Conservation (phyloP, 73 alveolate species). For the Stentor roeselii region DNA sequence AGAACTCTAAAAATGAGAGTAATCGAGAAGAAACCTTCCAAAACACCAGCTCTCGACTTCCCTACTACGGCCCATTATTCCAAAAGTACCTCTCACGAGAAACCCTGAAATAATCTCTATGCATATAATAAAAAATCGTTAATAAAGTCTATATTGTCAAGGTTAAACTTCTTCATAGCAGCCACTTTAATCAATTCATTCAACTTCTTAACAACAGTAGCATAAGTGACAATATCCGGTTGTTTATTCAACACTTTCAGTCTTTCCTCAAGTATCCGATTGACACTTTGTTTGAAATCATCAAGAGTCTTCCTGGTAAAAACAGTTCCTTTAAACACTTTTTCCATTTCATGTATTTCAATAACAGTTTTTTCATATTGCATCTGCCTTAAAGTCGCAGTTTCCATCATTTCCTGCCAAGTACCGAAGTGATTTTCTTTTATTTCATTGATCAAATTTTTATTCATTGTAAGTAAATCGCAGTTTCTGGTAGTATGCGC, state of each 20-base stretch:
- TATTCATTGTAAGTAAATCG: slow-evolving; percentile 45
- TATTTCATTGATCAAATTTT: slow-evolving; percentile 12
- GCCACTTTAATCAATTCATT: background rate
- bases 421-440: slow-evolving; percentile 38
- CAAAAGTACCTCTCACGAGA: background rate
- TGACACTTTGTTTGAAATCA: background rate
- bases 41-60: background rate
- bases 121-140: no score
- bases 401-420: slow-evolving; percentile 28
- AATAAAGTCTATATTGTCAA: no score
- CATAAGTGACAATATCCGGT: background rate
- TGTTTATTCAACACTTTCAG: no score
- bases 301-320: background rate
- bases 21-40: no score
- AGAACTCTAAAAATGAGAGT: no score
- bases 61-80: background rate
- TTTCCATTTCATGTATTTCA: background rate
- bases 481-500: slow-evolving; percentile 39
- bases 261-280: no score
- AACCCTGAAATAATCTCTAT: no score
- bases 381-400: slow-evolving; percentile 30
- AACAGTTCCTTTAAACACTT: background rate
- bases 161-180: background rate
- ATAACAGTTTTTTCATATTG: background rate
- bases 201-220: background rate